Conservation (phyloP, 2,329 filamentous ascomycete species). For the Cercospora zeae-maydis region DNA sequence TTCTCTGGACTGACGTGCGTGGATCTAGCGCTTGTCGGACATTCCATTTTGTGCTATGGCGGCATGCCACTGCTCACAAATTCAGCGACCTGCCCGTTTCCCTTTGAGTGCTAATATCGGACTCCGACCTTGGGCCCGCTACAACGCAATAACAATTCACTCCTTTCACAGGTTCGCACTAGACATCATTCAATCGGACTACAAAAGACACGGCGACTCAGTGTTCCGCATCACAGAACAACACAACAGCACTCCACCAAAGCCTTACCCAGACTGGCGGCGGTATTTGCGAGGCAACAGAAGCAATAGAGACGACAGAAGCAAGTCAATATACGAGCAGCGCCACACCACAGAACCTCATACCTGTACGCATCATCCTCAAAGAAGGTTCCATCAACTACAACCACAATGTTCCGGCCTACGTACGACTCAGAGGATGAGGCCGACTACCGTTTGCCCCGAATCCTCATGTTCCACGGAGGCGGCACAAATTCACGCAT, state of each 20-base stretch:
- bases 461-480: slow-evolving; percentile 43
- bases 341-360: background rate
- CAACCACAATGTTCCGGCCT: slow-evolving; percentile 3
- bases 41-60: background rate
- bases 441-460: slow-evolving; percentile 13
- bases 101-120: background rate
- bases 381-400: background rate
- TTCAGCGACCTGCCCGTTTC: background rate
- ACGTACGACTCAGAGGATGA: slow-evolving; percentile 5
- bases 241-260: background rate
- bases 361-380: background rate
- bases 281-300: background rate
- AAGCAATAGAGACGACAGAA: background rate
- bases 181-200: background rate
- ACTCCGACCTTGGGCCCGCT: background rate
- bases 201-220: background rate
- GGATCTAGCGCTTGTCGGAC: background rate
- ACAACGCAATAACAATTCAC: background rate
- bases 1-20: background rate
- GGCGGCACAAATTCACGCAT: slow-evolving; percentile 40
- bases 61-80: background rate
- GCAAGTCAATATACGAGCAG: background rate
- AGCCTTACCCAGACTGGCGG: background rate
- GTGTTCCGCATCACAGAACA: background rate
- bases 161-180: background rate